Conservation (phyloP, 169 alveolate genomes). For the Eimeria zaria region DNA sequence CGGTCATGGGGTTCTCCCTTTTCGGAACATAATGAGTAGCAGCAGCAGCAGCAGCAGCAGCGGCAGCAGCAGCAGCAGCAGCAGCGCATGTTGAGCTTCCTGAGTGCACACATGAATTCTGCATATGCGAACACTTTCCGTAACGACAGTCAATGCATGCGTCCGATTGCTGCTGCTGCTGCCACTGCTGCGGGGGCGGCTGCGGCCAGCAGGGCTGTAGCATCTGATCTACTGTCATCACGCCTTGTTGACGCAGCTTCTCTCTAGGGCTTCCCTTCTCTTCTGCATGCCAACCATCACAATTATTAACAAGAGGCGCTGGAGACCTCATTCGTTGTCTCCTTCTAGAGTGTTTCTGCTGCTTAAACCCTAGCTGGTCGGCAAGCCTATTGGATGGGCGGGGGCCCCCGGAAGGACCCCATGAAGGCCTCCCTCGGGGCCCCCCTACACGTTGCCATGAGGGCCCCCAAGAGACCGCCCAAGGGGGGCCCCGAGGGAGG, state of each 20-base stretch:
- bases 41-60: not conserved
- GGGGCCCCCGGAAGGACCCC: not conserved
- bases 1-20: constrained; percentile 39
- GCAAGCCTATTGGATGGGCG: not conserved
- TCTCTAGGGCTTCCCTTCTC: not conserved
- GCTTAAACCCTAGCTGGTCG: not conserved
- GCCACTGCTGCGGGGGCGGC: no score
- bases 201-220: not conserved
- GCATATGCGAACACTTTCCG: not conserved
- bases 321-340: not conserved
- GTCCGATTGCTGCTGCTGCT: constrained; percentile 2
- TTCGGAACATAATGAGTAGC: constrained; percentile 19
- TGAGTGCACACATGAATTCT: not conserved
- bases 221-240: not conserved
- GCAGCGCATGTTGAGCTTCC: constrained; percentile 13
- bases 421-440: not conserved
- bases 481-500: constrained; percentile 23
- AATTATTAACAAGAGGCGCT: not conserved
- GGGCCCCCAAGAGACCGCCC: constrained; percentile 15
- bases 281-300: not conserved
- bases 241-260: not conserved
- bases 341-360: not conserved
- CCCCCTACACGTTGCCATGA: not conserved
- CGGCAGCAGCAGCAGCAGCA: not conserved
- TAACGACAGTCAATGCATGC: not conserved